Percentiles rank a stretch among this genome's conserved stretches.
phyloP scores from a whole-genome alignment of 225 moss, liverwort and hornwort genomes.

The Physcomitrium patens region DNA sequence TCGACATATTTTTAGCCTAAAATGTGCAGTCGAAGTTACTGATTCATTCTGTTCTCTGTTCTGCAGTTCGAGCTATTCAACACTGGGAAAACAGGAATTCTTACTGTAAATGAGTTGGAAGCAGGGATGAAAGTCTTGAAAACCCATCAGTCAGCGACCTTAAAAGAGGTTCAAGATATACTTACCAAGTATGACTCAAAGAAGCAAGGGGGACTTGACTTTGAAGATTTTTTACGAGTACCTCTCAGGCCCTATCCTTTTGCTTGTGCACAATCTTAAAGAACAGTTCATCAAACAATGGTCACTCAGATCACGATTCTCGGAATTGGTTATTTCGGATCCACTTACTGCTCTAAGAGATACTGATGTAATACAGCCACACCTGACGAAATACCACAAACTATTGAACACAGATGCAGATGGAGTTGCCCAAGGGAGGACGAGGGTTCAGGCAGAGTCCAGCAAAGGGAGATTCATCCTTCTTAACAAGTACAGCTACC shows the following conservation, averaged over 20 bases:
- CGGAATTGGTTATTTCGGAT: not conserved
- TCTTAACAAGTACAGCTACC: constrained; percentile 79
- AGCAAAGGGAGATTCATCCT: constrained; percentile 74
- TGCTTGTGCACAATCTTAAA: not conserved
- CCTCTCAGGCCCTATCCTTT: constrained; percentile 10
- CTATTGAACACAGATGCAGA: constrained; percentile 65
- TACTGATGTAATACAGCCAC: not conserved
- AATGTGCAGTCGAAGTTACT: not conserved
- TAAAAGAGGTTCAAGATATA: constrained; percentile 62
- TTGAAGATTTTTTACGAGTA: constrained; percentile 91
- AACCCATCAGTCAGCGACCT: constrained; percentile 60
- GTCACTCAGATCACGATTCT: constrained; percentile 13
- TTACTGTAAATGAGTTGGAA: constrained; percentile 68
- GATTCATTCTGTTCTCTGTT: constrained; percentile 19
- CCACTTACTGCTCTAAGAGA: not conserved
- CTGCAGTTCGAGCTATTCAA: constrained; percentile 83
- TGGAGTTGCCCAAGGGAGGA: constrained; percentile 82
- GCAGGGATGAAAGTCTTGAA: constrained; percentile 72
- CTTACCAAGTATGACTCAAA: constrained; percentile 63
- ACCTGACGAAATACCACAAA: constrained; percentile 2
- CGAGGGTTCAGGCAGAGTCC: constrained; percentile 82
- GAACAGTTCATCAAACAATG: not conserved
- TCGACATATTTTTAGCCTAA: not conserved
- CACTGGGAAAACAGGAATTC: constrained; percentile 56
- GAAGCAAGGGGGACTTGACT: constrained; percentile 80